These are phyloP conservation scores for Capronia epimyces DNA, from an alignment of 2,329 filamentous ascomycete genomes.

Conservation along the genomic window DNA sequence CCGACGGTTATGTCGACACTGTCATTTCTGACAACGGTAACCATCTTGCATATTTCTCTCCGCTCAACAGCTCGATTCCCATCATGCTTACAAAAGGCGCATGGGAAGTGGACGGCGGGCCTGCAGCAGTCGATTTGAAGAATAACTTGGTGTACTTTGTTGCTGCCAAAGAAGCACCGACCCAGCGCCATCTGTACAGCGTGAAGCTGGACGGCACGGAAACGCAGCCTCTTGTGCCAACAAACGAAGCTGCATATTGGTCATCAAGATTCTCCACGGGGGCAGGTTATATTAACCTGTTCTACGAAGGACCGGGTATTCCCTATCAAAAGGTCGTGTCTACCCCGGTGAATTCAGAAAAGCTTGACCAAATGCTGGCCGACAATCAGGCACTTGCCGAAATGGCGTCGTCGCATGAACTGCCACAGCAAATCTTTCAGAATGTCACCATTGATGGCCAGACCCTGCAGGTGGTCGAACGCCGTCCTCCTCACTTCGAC, in stretches of 20 bases:
- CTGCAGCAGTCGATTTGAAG: conserved; percentile 75
- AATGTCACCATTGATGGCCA: conserved; percentile 79
- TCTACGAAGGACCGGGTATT: conserved; percentile 75
- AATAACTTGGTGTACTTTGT: conserved; percentile 89
- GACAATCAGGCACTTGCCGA: conserved; percentile 66
- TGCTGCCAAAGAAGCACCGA: conserved; percentile 78
- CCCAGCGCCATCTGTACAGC: conserved; percentile 85
- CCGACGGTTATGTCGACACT: conserved; percentile 91
- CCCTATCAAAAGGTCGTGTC: conserved; percentile 88
- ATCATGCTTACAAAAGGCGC: conserved; percentile 77
- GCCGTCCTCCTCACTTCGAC: conserved; percentile 83
- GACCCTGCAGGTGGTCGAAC: conserved; percentile 69
- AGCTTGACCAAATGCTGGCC: conserved; percentile 68
- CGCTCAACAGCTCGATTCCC: conserved; percentile 75
- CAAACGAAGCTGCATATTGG: conserved; percentile 69
- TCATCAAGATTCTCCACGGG: conserved; percentile 75
- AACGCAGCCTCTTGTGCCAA: conserved; percentile 68
- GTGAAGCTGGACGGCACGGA: conserved; percentile 76
- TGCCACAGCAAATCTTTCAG: conserved; percentile 76
- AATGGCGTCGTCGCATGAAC: conserved; percentile 67
- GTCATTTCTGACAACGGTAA: conserved; percentile 81
- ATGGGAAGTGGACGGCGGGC: conserved; percentile 87
- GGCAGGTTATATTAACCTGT: conserved; percentile 76
- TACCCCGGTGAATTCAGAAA: conserved; percentile 62
- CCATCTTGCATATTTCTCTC: conserved; percentile 88